Base-by-base conservation (phyloP, 2,329 filamentous ascomycete genomes). In the Botryosphaeria agaves region DNA sequence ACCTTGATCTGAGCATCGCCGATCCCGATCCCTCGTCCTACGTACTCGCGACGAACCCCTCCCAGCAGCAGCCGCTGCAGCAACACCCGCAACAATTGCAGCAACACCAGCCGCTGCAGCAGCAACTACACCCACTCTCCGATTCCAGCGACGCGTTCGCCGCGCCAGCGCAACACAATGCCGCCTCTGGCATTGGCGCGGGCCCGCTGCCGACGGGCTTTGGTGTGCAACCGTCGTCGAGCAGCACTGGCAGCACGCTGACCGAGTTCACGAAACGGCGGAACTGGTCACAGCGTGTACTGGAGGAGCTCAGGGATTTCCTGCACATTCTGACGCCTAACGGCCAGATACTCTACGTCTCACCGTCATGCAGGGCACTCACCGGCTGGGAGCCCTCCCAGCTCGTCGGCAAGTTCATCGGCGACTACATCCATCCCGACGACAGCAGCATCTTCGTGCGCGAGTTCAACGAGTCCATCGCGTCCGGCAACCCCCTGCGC, bases 291-390 rank as follows among this genome's bases (percentile, higher is more conserved):
- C 80, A 85, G 49, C 77, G 81, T 40, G 76, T 93, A 8, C 70
- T 94, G 15, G 81, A 91, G 52, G 85, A 93, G 60, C 62, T 95
- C 42, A 80, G 77, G 47, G 87, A 94, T 52, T 72, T 94, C 42
- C 57, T 93, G 32, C 76, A 92, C 48, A 84, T 95, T 35, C 68
- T 95, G 30, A 84, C 83, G 28, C 71, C 81, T 15, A 76, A 89
- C 43, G 83, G 84, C 21, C 72, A 78, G 39, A 76, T 95, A 42
- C 69, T 80, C 35, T 92, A 89, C 48, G 72, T 78, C n/a, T 92
- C 84, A 20, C 78, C 81, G 1, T 89, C 79, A 34, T 71, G 78
- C 42, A 70, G 73, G 38, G 47, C 57, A 3, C 62, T 94, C 23
- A 87, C 81, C 2, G 85, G 85, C 28, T 87, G 83, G 52, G 63